Conservation (phyloP, 2,329 filamentous ascomycete species). For the Dactylellina parvicollis region DNA sequence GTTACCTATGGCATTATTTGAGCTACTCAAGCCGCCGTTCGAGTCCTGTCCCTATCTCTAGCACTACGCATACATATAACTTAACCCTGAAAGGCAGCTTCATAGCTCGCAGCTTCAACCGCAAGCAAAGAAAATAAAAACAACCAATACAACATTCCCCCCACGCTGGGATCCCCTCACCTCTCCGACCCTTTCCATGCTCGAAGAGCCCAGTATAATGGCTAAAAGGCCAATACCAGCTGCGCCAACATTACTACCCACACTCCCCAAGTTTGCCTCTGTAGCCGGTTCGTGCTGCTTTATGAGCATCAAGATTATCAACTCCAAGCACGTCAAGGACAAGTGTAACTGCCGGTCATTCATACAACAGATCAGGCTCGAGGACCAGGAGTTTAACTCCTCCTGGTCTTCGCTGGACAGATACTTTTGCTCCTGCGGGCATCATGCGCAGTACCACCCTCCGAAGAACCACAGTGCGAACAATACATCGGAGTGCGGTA, state of each 20-base stretch:
- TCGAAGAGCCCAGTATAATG: constrained; percentile 50
- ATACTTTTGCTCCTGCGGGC: constrained; percentile 54
- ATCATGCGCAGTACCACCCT: constrained; percentile 53
- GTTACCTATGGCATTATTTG: constrained; percentile 48
- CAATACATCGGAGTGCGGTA: constrained; percentile 11
- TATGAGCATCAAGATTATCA: constrained; percentile 43
- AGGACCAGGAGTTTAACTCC: constrained; percentile 31
- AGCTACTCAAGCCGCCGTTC: constrained; percentile 53
- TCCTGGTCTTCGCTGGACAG: constrained; percentile 53
- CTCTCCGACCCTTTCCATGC: constrained; percentile 34
- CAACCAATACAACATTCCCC: background rate
- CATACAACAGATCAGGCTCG: constrained; percentile 41
- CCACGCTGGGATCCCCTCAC: constrained; percentile 6
- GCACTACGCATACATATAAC: constrained; percentile 23
- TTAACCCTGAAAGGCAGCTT: constrained; percentile 10
- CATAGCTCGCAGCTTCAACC: constrained; percentile 11
- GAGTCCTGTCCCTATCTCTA: constrained; percentile 25
- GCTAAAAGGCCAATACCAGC: constrained; percentile 53
- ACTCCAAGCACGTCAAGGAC: constrained; percentile 47
- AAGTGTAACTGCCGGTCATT: constrained; percentile 50
- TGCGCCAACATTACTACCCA: constrained; percentile 43
- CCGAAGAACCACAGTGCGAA: constrained; percentile 37
- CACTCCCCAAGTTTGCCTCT: constrained; percentile 47
- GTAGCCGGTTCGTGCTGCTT: constrained; percentile 52
- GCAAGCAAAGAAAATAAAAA: too few relatives aligned